These are phyloP conservation scores for Arthrobotrys iridis DNA, from an alignment of 2,329 filamentous ascomycete species.

Conservation along the genomic window DNA sequence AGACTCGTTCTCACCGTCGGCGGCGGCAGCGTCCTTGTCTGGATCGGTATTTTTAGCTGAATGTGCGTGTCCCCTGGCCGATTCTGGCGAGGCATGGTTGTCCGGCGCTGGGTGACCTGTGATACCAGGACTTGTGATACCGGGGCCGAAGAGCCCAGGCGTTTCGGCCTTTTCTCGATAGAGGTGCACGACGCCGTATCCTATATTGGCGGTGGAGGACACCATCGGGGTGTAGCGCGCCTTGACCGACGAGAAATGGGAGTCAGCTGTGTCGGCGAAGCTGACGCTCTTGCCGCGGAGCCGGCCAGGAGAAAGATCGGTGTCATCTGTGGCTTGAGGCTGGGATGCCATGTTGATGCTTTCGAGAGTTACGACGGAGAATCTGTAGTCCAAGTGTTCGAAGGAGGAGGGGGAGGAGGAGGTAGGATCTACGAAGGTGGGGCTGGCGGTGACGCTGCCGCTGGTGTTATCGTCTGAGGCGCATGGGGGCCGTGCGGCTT, in stretches of 20 bases:
- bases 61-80: neutral
- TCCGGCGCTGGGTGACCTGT: conserved; percentile 17
- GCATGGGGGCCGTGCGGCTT: conserved; percentile 15
- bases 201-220: conserved; percentile 76
- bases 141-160: conserved; percentile 65
- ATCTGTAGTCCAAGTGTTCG: conserved; percentile 41
- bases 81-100: conserved; percentile 59
- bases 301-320: conserved; percentile 14
- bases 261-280: conserved; percentile 40
- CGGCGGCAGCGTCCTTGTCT: neutral
- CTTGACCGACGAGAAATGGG: conserved; percentile 72
- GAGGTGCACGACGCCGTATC: conserved; percentile 93
- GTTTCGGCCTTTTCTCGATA: conserved; percentile 87
- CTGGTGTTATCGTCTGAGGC: neutral
- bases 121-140: neutral
- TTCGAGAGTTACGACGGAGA: conserved; percentile 45
- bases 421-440: neutral
- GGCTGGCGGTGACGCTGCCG: neutral
- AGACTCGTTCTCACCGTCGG: conserved; percentile 66
- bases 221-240: conserved; percentile 77
- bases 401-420: neutral
- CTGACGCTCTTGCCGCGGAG: conserved; percentile 48
- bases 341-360: conserved; percentile 44
- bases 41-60: conserved; percentile 61
- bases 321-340: conserved; percentile 5